Conservation (phyloP, 2,329 filamentous ascomycete genomes). For the Claviceps arundinis region DNA sequence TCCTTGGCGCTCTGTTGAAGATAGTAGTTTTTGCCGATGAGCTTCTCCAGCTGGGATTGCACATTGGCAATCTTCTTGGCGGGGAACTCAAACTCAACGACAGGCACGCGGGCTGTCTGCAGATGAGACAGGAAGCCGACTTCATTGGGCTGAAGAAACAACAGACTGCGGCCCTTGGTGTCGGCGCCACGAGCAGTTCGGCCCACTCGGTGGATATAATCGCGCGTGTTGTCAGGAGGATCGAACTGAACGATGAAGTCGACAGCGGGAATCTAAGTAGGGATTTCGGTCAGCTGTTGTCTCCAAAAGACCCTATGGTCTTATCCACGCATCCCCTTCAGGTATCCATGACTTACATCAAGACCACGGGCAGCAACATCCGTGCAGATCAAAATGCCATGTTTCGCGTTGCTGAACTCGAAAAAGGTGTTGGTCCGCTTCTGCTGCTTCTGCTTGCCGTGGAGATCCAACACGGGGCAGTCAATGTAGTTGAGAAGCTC, state of each 20-base stretch:
- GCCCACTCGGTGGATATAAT: slow-evolving; percentile 93
- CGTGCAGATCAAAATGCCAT: slow-evolving; percentile 86
- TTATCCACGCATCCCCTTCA: neutral
- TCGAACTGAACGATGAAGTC: slow-evolving; percentile 97
- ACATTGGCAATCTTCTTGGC: slow-evolving; percentile 83
- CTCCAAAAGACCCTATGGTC: too few species aligned
- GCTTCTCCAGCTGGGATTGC: slow-evolving; percentile 81
- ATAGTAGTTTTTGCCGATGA: slow-evolving; percentile 93
- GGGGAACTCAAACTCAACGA: slow-evolving; percentile 94
- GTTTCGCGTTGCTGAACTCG: slow-evolving; percentile 67
- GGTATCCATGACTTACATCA: slow-evolving; percentile 43
- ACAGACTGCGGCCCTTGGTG: slow-evolving; percentile 73
- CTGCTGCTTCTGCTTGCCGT: slow-evolving; percentile 97
- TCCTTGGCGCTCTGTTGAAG: slow-evolving; percentile 75
- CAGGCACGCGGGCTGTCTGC: slow-evolving; percentile 80
- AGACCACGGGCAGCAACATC: slow-evolving; percentile 91
- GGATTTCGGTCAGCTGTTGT: neutral
- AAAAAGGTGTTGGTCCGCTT: slow-evolving; percentile 99
- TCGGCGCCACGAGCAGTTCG: slow-evolving; percentile 79
- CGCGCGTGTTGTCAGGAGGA: slow-evolving; percentile 76
- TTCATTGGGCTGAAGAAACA: slow-evolving; percentile 88
- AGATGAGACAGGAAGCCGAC: slow-evolving; percentile 85
- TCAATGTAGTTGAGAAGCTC: slow-evolving; percentile 98
- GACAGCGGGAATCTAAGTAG: slow-evolving; percentile 64
- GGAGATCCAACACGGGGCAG: slow-evolving; percentile 71